Conservation (phyloP, 2,329 filamentous ascomycete genomes). For the Mariannaea elegans region DNA sequence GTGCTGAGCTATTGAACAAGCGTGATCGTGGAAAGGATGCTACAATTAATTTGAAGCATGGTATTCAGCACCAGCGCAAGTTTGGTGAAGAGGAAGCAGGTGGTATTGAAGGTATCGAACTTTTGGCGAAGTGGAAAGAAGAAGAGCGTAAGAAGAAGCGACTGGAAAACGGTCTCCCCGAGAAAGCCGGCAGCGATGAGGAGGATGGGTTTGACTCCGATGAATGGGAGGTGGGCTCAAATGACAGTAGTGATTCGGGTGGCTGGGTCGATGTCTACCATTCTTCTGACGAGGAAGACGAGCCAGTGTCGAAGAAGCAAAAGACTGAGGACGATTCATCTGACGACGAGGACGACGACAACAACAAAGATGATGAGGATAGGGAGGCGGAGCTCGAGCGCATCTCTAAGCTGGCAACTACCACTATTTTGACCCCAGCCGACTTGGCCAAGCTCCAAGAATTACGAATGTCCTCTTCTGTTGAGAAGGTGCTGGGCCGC, state of each 20-base stretch:
- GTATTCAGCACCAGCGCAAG: constrained; percentile 77
- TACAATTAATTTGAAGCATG: constrained; percentile 79
- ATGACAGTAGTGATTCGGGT: constrained; percentile 74
- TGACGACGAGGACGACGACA: constrained; percentile 44
- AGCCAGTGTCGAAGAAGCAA: constrained; percentile 63
- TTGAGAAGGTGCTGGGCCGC: constrained; percentile 70
- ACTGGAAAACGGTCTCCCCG: constrained; percentile 72
- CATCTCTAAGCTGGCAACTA: constrained; percentile 84
- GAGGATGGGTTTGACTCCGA: constrained; percentile 63
- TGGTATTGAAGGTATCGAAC: constrained; percentile 89
- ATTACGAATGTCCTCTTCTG: constrained; percentile 76
- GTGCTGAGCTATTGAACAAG: constrained; percentile 87
- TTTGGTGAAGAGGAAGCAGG: constrained; percentile 86
- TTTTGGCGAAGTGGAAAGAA: constrained; percentile 92
- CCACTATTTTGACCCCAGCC: constrained; percentile 91
- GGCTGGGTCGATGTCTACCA: constrained; percentile 96
- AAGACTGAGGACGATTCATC: constrained; percentile 42
- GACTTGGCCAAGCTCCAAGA: constrained; percentile 95
- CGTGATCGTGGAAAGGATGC: constrained; percentile 92
- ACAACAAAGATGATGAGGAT: constrained; percentile 54
- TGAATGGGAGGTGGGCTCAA: constrained; percentile 70
- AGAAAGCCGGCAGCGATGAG: constrained; percentile 68
- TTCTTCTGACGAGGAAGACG: constrained; percentile 80
- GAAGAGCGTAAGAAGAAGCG: constrained; percentile 82
- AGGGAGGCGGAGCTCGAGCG: constrained; percentile 56